Conservation (phyloP, 1,284 basidiomycete genomes). For the Ustilago crameri region DNA sequence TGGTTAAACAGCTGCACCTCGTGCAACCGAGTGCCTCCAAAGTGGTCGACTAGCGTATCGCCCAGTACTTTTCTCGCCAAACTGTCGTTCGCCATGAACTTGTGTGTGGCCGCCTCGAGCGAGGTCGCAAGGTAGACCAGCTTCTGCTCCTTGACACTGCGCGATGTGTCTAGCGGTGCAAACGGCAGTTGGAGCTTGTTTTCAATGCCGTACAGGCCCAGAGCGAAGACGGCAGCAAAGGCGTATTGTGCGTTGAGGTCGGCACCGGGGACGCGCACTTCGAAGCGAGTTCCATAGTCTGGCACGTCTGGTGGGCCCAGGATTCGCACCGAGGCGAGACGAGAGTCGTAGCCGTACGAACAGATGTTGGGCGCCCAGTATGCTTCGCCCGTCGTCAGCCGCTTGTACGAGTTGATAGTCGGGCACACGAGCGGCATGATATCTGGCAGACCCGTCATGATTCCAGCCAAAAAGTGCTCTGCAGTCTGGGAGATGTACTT, state of each 20-base stretch:
- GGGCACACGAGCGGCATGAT: constrained; percentile 78
- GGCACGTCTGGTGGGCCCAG: constrained; percentile 87
- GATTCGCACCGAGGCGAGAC: constrained; percentile 88
- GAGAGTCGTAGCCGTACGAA: constrained; percentile 94
- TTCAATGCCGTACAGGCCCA: constrained; percentile 87
- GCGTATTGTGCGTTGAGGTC: constrained; percentile 94
- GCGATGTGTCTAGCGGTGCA: constrained; percentile 74
- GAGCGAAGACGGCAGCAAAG: constrained; percentile 83
- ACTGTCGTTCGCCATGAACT: constrained; percentile 81
- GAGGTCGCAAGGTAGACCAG: constrained; percentile 73
- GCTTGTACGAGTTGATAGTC: constrained; percentile 97
- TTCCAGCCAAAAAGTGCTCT: constrained; percentile 92
- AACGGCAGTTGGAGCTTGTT: constrained; percentile 78
- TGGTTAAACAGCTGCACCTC: constrained; percentile 86
- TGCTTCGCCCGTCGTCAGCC: constrained; percentile 88
- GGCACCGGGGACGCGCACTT: constrained; percentile 92
- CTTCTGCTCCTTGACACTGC: constrained; percentile 43
- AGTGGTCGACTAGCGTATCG: constrained; percentile 90
- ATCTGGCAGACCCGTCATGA: constrained; percentile 87
- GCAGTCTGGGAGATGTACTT: constrained; percentile 83
- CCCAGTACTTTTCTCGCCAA: constrained; percentile 88
- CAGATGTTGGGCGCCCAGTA: constrained; percentile 92
- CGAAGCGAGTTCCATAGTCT: constrained; percentile 83
- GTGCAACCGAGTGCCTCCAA: constrained; percentile 87
- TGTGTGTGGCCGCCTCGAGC: constrained; percentile 80